These are phyloP conservation scores for Chlorella variabilis DNA, from an alignment of 163 green algal species.

Conservation along the genomic window DNA sequence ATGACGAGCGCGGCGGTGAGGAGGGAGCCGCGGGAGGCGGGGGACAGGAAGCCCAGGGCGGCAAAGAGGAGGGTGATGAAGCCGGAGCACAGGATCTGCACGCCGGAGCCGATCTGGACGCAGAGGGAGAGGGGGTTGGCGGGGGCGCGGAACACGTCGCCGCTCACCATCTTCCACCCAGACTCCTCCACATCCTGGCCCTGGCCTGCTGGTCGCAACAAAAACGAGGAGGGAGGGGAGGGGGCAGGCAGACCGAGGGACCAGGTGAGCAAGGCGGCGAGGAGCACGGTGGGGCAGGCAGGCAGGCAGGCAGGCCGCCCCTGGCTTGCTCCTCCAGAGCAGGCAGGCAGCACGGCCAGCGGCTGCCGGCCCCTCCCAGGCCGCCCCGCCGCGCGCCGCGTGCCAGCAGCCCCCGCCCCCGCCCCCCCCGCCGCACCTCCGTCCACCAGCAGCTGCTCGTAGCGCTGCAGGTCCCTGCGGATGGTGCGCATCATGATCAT, in stretches of 20 bases:
- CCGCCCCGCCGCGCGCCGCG: background rate
- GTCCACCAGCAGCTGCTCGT: conserved; percentile 91
- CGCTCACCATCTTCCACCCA: conserved; percentile 94
- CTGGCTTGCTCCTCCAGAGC: too few species aligned
- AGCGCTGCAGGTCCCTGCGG: conserved; percentile 90
- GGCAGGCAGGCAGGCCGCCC: too few species aligned
- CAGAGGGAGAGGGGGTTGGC: conserved; percentile 66
- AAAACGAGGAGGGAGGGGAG: background rate
- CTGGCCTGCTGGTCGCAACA: conserved; percentile 34
- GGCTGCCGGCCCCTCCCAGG: background rate
- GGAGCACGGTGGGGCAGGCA: background rate
- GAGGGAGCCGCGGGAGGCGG: conserved; percentile 88
- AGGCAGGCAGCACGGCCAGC: background rate
- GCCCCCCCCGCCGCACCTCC: conserved; percentile 18
- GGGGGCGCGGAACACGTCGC: conserved; percentile 94
- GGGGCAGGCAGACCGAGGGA: background rate
- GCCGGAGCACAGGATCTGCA: conserved; percentile 79
- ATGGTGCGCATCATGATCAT: conserved; percentile 97
- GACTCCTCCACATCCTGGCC: conserved; percentile 76
- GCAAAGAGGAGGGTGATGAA: conserved; percentile 91
- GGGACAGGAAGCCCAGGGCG: conserved; percentile 91
- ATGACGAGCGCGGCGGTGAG: conserved; percentile 89
- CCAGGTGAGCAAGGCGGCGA: background rate
- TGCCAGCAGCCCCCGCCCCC: conserved; percentile 6
- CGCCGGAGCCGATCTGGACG: conserved; percentile 78